Conservation (phyloP, 352 stramenopile genomes). For the Globisporangium perplexum region DNA sequence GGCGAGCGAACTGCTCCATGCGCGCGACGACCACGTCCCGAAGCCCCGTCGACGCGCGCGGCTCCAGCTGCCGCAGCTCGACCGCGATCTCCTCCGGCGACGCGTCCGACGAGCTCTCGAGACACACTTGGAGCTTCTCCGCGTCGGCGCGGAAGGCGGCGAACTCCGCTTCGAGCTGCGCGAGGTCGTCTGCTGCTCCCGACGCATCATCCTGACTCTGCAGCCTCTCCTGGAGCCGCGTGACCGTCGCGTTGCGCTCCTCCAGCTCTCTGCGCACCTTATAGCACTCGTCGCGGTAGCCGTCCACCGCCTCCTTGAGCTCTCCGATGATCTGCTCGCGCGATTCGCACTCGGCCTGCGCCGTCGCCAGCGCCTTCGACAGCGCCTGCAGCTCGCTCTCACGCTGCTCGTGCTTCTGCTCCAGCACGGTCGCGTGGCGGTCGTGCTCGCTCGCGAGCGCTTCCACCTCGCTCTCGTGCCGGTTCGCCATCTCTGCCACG, state of each 20-base stretch:
- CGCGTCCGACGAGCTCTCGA: not conserved
- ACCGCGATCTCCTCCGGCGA: not conserved
- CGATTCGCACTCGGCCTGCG: not conserved
- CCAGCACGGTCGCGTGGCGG: constrained; percentile 1
- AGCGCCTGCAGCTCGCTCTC: constrained; percentile 1
- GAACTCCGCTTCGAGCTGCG: not conserved
- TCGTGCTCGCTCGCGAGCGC: constrained; percentile 2
- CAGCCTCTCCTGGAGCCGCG: constrained; percentile 14
- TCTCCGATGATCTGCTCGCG: constrained; percentile 3
- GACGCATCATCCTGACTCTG: constrained; percentile 11
- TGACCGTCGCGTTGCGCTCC: constrained; percentile 4
- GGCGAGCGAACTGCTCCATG: not conserved
- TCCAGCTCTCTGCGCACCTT: not conserved
- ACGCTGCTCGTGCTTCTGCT: not conserved
- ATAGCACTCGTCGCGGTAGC: constrained; percentile 3
- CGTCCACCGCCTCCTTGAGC: constrained; percentile 11
- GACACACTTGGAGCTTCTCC: constrained; percentile 1
- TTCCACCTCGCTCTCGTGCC: constrained; percentile 1
- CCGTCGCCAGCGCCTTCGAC: constrained; percentile 2
- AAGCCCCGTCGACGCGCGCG: not conserved
- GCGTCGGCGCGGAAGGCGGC: not conserved
- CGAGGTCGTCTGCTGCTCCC: constrained; percentile 6
- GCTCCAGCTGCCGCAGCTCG: not conserved
- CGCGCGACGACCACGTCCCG: constrained; percentile 2
- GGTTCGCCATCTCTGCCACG: constrained; percentile 2